phyloP scores from a whole-genome alignment of 2,329 filamentous ascomycete species.

The Epichloe coenophiala region DNA sequence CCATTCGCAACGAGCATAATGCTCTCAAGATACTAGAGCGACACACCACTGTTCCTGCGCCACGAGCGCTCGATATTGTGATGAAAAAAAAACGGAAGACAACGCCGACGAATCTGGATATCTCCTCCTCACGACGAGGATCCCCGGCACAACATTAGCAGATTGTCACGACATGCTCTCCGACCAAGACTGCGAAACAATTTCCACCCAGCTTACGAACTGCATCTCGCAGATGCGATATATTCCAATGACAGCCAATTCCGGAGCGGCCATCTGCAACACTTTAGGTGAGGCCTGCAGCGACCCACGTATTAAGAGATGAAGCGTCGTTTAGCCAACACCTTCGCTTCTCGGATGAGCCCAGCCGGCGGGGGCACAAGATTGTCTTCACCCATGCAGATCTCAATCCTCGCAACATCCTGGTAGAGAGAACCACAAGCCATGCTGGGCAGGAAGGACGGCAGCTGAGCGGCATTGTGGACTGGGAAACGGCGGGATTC shows the following conservation, averaged over 20 bases:
- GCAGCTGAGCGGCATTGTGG: constrained; percentile 7
- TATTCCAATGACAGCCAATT: neutral
- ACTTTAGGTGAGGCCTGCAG: neutral
- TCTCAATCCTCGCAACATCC: neutral
- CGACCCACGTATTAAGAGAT: neutral
- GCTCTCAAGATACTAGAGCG: neutral
- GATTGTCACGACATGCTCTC: neutral
- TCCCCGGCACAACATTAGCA: neutral
- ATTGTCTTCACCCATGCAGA: neutral
- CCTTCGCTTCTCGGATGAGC: neutral
- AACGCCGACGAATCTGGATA: neutral
- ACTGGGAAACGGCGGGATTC: constrained; percentile 9
- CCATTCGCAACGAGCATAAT: neutral
- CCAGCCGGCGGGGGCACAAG: neutral
- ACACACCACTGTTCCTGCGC: neutral
- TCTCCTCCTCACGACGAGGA: neutral
- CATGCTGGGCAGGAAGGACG: constrained; percentile 3
- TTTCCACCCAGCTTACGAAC: neutral
- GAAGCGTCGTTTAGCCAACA: neutral
- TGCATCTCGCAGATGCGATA: neutral
- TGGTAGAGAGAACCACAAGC: neutral
- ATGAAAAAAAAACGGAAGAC: neutral
- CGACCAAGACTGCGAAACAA: neutral
- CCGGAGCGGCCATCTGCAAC: neutral
- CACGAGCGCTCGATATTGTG: neutral